Evolutionary conservation across 345 rosid species (phyloP), one percentile per base, ranked within the genome.

Genomic region (Schrenkiella parvula): DNA sequence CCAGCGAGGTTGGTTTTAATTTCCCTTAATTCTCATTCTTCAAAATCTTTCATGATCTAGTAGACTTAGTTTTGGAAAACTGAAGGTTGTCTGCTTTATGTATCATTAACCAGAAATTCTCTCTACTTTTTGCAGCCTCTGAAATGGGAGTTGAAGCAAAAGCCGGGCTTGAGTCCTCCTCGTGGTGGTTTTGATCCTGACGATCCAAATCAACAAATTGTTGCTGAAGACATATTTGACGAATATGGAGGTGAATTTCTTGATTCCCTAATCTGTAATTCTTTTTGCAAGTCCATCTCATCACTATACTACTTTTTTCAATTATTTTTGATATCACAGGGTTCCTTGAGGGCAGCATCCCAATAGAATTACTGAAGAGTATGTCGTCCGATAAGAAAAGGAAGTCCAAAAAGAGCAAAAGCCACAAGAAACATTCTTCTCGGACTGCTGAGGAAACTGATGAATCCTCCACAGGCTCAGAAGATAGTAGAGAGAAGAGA

Each of bases 91-190:
- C 26, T 63, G 38, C n/a, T 34, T 12, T 26, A 22, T 70, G 43
- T 38, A 50, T 54, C 25, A 54, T 67, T 74, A 50, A 75, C 34
- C 4, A n/a, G 29, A 61, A 23, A 3, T 37, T 5, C 15, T 47
- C 59, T 31, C 47, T 52, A 50, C 18, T 54, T 54, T 10, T 29
- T 74, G 77, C 76, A 95, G 99, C 93, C 95, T 52, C 83, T 89
- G 53, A 95, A 91, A 85, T 95, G 99, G 99, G 99, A 91, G 78
- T 79, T 95, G 80, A 95, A 91, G 81, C 97, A 89, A 82, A 87
- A 89, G 82, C 93, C 96, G 8, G 99, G 99, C 37, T 71, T 95
- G 84, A 89, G 95, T 81, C 99, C 97, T 77, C 98, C 98, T 72
- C 96, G 87, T 54, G 99, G 99, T 61, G 99, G 97, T 58, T 95